Base-by-base conservation (phyloP, 2,329 filamentous ascomycete genomes). In the Colletotrichum australisinense region DNA sequence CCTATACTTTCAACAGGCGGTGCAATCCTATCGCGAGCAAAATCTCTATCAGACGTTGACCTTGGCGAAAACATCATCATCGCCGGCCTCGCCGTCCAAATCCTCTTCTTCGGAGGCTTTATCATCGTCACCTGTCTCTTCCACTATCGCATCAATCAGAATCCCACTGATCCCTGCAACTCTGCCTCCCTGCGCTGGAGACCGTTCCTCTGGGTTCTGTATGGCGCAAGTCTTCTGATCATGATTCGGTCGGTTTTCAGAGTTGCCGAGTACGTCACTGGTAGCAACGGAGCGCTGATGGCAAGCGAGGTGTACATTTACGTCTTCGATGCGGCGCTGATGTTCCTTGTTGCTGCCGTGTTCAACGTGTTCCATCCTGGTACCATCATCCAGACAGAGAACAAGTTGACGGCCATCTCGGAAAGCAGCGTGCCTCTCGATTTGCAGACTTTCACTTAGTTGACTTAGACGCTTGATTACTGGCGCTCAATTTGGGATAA, bases 91-190 rank as follows among this genome's bases (percentile, higher is more conserved):
- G 77, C 85, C n/a, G 76, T 89, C 8, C 88, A 91, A 75, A 81
- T 90, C 8, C 35, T 87, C 12, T 83, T 87, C 65, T 89, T 90
- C 69, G 81, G 82, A 8, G 80, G 89, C 56, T 91, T 91, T 76
- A 79, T 89, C 14, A 56, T 85, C 3, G 82, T 84, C 0, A 82
- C 86, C 0, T 71, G 83, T 0, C 73, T 85, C 0, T 88, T 89
- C 77, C 85, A 90, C 71, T 67, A 63, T 9, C 76, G 77, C 3
- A 26, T 79, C 2, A 8, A 22, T 4, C 19, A 6, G 3, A 30
- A 32, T 6, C 76, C 75, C 2, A 82, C 77, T 0, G 32, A 46
- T 3, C 80, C 28, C 56, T 69, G 26, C 2, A 9, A 30, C 2
- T 59, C 63, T 2, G 42, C 53, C 8, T 57, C 19, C 8, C 42